These are phyloP conservation scores for Musa schizocarpa DNA, from an alignment of 176 grass and related monocot genomes.

Conservation along the genomic window DNA sequence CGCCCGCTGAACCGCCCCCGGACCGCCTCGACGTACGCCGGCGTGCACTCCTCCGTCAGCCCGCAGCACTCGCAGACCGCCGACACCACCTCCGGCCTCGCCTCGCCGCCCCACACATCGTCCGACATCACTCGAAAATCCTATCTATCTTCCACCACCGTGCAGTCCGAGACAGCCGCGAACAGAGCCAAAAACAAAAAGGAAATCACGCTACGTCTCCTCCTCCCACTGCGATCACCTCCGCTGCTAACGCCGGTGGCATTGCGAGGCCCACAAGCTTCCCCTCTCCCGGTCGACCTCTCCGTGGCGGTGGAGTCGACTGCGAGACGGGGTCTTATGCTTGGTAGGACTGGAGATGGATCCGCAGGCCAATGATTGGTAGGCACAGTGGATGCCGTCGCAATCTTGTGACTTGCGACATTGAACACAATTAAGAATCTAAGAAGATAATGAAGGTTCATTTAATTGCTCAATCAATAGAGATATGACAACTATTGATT, in stretches of 20 bases:
- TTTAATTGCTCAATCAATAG: no score
- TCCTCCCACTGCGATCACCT: neutral
- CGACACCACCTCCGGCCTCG: slow-evolving; percentile 5
- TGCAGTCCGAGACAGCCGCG: no score
- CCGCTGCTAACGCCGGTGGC: neutral
- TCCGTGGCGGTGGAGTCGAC: neutral
- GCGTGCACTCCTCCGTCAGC: slow-evolving; percentile 18
- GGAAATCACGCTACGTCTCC: neutral
- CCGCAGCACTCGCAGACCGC: slow-evolving; percentile 10
- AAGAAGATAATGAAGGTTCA: no score
- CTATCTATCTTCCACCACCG: neutral
- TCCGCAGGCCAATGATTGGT: no score
- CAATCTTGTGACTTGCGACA: no score
- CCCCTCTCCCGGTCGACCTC: neutral
- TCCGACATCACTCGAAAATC: neutral
- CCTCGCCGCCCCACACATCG: neutral
- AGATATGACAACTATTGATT: no score
- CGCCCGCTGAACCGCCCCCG: neutral
- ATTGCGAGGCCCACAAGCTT: neutral
- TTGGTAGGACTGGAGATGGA: no score
- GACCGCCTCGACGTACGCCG: slow-evolving; percentile 8
- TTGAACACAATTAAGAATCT: no score
- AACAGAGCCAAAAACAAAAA: no score
- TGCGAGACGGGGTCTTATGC: neutral
- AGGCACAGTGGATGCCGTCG: no score